phyloP scores from a whole-genome alignment of 345 rosid genomes.

The Salix viminalis region DNA sequence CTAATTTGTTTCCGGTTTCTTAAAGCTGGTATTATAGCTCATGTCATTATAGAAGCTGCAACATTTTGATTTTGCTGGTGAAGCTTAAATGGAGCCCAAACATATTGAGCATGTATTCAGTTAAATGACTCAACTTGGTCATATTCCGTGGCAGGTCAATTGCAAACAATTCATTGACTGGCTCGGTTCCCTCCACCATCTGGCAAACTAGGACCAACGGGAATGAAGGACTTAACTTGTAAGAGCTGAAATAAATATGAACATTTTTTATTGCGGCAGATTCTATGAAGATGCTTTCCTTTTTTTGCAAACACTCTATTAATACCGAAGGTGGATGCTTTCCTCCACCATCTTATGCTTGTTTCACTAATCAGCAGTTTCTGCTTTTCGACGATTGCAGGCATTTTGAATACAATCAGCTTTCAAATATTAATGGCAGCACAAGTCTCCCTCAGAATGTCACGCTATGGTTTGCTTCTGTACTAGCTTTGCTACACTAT shows the following conservation, averaged over 20 bases:
- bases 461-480: conserved; percentile 64
- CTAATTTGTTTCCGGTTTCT: not conserved
- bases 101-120: not conserved
- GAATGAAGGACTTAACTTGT: conserved; percentile 54
- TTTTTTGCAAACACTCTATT: not conserved
- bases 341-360: not conserved
- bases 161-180: conserved; percentile 69
- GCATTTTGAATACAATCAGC: conserved; percentile 67
- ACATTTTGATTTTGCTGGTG: not conserved
- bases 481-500: conserved; percentile 8
- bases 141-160: conserved; percentile 56
- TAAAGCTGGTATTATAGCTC: not conserved
- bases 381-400: conserved; percentile 37
- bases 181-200: conserved; percentile 59
- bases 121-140: conserved; percentile 12
- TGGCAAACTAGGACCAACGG: conserved; percentile 67
- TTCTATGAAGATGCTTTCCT: not conserved
- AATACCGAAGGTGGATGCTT: not conserved
- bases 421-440: conserved; percentile 56
- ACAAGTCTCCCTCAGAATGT: conserved; percentile 63
- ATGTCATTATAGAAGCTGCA: not conserved
- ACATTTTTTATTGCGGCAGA: not conserved
- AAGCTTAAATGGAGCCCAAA: not conserved
- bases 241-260: conserved; percentile 30
- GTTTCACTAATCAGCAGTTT: conserved; percentile 9